Conservation (phyloP, 2,329 filamentous ascomycete species). For the Colletotrichum sp. region DNA sequence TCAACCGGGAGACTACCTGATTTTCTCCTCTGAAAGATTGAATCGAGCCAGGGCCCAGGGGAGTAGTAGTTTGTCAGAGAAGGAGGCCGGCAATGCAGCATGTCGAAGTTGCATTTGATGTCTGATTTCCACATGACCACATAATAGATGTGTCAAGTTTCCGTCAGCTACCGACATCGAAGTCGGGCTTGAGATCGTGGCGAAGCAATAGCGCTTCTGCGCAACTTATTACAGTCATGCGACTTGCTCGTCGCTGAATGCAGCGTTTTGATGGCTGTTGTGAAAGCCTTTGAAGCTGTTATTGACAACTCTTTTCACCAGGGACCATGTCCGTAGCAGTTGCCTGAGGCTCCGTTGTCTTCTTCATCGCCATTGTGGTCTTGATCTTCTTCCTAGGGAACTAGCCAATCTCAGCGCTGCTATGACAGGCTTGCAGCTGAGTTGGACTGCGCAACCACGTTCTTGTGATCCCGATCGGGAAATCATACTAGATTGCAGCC, state of each 20-base stretch:
- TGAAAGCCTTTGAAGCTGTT: neutral
- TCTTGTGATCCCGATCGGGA: neutral
- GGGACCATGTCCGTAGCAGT: neutral
- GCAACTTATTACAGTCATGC: neutral
- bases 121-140: no score
- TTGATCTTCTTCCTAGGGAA: fast-evolving
- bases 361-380: no score
- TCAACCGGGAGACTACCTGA: neutral
- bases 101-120: no score
- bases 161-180: neutral
- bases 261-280: neutral
- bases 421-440: neutral
- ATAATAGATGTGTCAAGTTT: neutral
- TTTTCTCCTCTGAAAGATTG: neutral
- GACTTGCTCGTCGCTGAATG: neutral
- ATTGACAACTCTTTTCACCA: neutral
- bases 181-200: neutral
- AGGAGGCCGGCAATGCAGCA: neutral
- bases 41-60: neutral
- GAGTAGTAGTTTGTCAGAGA: neutral
- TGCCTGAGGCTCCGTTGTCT: fast-evolving
- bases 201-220: fast-evolving
- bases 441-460: neutral
- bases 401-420: neutral
- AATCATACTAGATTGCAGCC: neutral